Evolutionary conservation across 1,284 basidiomycete species (phyloP), one percentile per base, ranked within the genome.

Genomic region (Grifola frondosa): DNA sequence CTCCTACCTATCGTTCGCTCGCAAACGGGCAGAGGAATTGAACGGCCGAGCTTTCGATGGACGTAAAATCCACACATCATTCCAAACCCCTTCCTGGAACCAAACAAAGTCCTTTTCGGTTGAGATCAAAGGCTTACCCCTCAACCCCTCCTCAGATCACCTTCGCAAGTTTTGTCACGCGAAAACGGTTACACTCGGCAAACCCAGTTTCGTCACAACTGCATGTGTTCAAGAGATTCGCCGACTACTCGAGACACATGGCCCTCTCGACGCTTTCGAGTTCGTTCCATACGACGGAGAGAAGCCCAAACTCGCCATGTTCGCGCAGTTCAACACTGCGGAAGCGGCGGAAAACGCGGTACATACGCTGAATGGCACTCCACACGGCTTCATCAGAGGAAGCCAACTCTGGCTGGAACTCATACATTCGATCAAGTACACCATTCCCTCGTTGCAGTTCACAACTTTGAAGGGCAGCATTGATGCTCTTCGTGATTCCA

Each of bases 371-470:
- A 38, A 63, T 37, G 37, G 42, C 30, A 36, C 24, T 15, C 53
- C 28, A 12, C 57, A 58, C 21, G 12, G 34, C 0, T 57, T 45
- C 39, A 48, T 63, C 17, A 48, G 53, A 21, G 33, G 49, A 4
- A 48, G 52, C 23, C 56, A 52, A 20, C 25, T 59, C 31, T 63
- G 54, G 51, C 34, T 61, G 20, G 60, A 60, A 35, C 55, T 54
- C 15, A 48, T 63, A 17, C 60, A 63, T 37, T 54, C 61, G 8
- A 34, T 63, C 37, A 62, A 60, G 36, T 62, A 59, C 47, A 52
- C 42, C 35, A 30, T 62, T 13, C 53, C 58, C 4, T 22, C n/a
- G 12, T 30, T 41, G 4, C 55, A 59, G n/a, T 60, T 57, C 28
- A 8, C 17, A 7, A 47, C 44, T 25, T 39, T 73, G 20, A 54